Conservation (phyloP, 208 protist genomes). For the Porcisia hertigi region DNA sequence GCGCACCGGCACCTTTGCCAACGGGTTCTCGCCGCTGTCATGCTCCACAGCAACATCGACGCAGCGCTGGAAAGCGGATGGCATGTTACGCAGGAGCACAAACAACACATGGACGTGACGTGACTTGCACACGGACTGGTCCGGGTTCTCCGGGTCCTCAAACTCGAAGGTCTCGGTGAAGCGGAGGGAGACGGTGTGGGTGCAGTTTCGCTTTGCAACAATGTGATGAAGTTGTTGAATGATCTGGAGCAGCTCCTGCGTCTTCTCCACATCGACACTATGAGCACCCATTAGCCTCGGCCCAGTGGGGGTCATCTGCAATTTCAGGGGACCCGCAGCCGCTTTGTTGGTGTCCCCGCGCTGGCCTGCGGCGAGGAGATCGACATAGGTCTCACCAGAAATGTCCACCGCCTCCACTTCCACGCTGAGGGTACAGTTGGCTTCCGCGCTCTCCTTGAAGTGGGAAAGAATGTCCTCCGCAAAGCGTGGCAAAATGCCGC, state of each 20-base stretch:
- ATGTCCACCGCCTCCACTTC: conserved; percentile 82
- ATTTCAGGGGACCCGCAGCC: conserved; percentile 44
- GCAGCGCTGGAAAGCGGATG: conserved; percentile 79
- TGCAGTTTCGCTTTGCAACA: conserved; percentile 65
- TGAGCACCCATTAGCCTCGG: conserved; percentile 61
- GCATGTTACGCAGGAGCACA: conserved; percentile 72
- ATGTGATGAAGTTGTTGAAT: conserved; percentile 55
- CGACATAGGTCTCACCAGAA: conserved; percentile 67
- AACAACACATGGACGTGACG: conserved; percentile 78
- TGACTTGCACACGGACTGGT: conserved; percentile 75
- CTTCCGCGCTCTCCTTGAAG: conserved; percentile 58
- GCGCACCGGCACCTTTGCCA: conserved; percentile 83
- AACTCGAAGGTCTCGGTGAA: conserved; percentile 89
- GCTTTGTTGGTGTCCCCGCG: conserved; percentile 5
- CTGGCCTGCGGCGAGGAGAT: conserved; percentile 47
- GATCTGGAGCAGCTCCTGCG: conserved; percentile 37
- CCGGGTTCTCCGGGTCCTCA: conserved; percentile 65
- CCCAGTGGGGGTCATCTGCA: conserved; percentile 42
- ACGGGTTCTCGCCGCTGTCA: conserved; percentile 83
- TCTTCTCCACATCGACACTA: conserved; percentile 33
- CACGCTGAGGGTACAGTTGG: conserved; percentile 55
- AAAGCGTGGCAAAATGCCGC: conserved; percentile 80
- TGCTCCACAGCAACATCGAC: conserved; percentile 84
- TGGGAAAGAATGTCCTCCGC: conserved; percentile 70
- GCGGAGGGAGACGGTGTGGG: conserved; percentile 70